Conservation (phyloP, 495 filamentous ascomycete species). For the Jackrogersella multiformis region DNA sequence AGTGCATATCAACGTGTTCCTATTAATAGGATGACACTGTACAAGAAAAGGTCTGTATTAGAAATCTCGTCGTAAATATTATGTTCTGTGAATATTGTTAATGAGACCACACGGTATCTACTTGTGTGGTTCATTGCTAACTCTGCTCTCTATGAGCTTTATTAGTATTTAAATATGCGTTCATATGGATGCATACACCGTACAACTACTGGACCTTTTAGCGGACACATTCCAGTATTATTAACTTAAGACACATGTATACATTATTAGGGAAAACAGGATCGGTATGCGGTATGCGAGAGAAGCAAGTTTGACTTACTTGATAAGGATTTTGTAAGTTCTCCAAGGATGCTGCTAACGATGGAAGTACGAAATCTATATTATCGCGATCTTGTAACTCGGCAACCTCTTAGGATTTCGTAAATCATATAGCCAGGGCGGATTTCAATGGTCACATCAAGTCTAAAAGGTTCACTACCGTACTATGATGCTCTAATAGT, state of each 20-base stretch:
- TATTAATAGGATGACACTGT: neutral
- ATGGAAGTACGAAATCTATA: too few species aligned
- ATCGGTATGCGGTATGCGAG: neutral
- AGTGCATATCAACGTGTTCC: neutral
- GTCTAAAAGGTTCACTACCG: too few species aligned
- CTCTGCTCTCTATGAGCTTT: neutral
- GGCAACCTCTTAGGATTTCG: too few species aligned
- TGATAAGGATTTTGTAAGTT: too few species aligned
- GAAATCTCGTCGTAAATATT: neutral
- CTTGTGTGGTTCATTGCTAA: neutral
- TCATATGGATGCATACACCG: neutral
- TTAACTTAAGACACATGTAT: neutral
- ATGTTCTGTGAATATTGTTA: neutral
- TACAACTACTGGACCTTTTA: neutral
- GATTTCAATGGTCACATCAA: too few species aligned
- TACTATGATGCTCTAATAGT: too few species aligned
- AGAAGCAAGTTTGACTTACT: neutral
- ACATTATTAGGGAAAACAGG: neutral
- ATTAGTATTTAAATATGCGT: neutral
- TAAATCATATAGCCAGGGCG: too few species aligned
- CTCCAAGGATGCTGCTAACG: too few species aligned
- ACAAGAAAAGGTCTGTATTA: neutral
- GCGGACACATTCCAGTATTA: neutral
- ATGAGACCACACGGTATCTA: neutral
- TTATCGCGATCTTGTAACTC: too few species aligned